Percentiles rank a stretch among this genome's conserved stretches.
phyloP scores from a whole-genome alignment of 805 yeast species.

The Candida endomychidarum region DNA sequence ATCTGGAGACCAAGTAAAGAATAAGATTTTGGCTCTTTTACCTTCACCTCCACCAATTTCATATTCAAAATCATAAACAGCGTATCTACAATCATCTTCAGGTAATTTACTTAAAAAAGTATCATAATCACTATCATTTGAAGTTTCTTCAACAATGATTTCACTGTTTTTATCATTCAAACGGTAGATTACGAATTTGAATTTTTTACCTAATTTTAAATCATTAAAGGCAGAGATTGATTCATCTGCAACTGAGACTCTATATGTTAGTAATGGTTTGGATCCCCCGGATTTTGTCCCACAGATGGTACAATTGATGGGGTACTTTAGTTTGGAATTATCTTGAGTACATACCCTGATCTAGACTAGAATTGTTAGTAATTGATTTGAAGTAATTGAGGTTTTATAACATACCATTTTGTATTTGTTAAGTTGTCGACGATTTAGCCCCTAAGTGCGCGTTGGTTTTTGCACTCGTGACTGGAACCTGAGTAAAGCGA shows the following conservation, averaged over 20 bases:
- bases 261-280: slow-evolving; percentile 19
- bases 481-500: too few species aligned
- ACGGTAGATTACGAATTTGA: slow-evolving; percentile 77
- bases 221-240: slow-evolving; percentile 93
- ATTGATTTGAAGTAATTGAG: background rate
- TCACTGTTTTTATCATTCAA: slow-evolving; percentile 85
- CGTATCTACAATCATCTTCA: slow-evolving; percentile 95
- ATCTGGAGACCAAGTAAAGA: slow-evolving; percentile 95
- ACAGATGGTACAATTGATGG: too few species aligned
- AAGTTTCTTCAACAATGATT: slow-evolving; percentile 85
- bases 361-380: slow-evolving; percentile 26
- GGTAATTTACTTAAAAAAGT: slow-evolving; percentile 84
- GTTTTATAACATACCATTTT: slow-evolving; percentile 11
- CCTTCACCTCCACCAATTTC: slow-evolving; percentile 90
- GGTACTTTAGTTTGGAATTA: background rate
- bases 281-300: too few species aligned
- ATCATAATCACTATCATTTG: slow-evolving; percentile 76
- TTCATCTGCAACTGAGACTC: slow-evolving; percentile 64
- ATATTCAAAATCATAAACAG: slow-evolving; percentile 95
- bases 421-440: slow-evolving; percentile 8
- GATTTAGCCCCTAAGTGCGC: slow-evolving; percentile 9
- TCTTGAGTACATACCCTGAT: slow-evolving; percentile 28
- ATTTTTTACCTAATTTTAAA: slow-evolving; percentile 89
- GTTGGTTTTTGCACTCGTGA: background rate
- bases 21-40: slow-evolving; percentile 75